phyloP scores from a whole-genome alignment of 257 asterid species.

The Salvia splendens region DNA sequence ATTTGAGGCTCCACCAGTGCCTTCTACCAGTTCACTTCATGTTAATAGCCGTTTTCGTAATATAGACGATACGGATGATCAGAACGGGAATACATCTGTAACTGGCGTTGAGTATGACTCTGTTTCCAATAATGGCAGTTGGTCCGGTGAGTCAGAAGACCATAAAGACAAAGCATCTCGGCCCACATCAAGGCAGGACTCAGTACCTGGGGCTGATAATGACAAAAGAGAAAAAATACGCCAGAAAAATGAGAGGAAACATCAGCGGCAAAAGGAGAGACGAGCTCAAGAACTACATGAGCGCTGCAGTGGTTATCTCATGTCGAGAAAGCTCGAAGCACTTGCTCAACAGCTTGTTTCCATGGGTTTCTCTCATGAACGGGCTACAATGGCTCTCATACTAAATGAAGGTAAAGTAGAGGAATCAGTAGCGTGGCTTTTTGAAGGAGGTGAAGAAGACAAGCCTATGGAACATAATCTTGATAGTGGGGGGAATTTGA shows the following conservation, averaged over 20 bases:
- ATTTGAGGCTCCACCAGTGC: conserved; percentile 59
- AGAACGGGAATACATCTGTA: conserved; percentile 54
- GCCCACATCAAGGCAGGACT: conserved; percentile 43
- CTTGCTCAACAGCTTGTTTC: conserved; percentile 88
- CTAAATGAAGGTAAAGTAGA: conserved; percentile 90
- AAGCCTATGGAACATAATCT: conserved; percentile 52
- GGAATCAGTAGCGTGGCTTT: conserved; percentile 77
- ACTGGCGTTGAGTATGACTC: conserved; percentile 65
- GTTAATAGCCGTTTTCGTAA: conserved; percentile 76
- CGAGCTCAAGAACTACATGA: conserved; percentile 76
- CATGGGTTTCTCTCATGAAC: conserved; percentile 93
- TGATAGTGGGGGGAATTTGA: conserved; percentile 66
- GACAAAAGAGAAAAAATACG: conserved; percentile 71
- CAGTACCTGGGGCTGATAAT: conserved; percentile 67
- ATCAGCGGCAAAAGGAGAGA: conserved; percentile 75
- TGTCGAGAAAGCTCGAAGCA: conserved; percentile 70
- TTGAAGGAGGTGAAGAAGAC: conserved; percentile 58
- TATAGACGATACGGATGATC: conserved; percentile 85
- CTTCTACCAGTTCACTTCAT: conserved; percentile 53
- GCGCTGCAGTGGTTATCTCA: conserved; percentile 64
- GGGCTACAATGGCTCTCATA: conserved; percentile 93
- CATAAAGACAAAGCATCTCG: conserved; percentile 56
- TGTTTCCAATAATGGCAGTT: conserved; percentile 83
- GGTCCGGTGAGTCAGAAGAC: conserved; percentile 97
- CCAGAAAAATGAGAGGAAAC: conserved; percentile 67